Base-by-base conservation (phyloP, 306 rosid genomes). In the Sphenostylis stenocarpa region DNA sequence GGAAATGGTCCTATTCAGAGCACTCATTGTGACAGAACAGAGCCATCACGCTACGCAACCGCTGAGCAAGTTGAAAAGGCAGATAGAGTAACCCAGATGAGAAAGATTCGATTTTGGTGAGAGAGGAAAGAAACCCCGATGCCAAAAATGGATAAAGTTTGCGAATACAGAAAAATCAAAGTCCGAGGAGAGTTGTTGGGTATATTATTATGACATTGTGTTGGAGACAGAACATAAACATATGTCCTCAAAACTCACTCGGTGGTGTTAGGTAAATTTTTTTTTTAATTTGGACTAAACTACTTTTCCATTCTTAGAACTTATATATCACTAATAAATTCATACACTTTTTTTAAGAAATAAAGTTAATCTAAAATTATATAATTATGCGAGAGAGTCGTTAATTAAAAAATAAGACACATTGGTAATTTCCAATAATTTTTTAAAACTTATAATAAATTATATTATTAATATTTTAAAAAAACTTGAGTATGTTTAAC, bases 1-100 rank as follows among this genome's bases (percentile, higher is more conserved):
- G 21, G 92, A 87, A 38, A 78, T 55, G 73, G 79, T 82, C 71
- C 79, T 90, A 72, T 82, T 83, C 55, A 78, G 69, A 73, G 79
- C 82, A 82, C 64, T 87, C 92, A 87, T 88, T 78, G 44, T 90
- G 45, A 34, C 34, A 23, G 14, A 79, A 31, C 62, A 70, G 20
- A 70, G 80, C 88, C 83, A 81, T 79, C 45, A 60, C 52, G 45
- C 66, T 36, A 51, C 5, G 67, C 36, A 84, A 79, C 70, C 39
- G 16, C 38, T 73, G 47, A 69, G 63, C 19, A 67, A 51, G 78
- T 49, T 12, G 29, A 29, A 73, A 45, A 4, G 16, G 62, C 78
- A 56, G 45, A 62, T 53, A 65, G 16, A 56, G 16, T 31, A 20
- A 70, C 74, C 77, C 67, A 70, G 78, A 83, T 60, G 82, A 65